Conservation (phyloP, 805 yeast genomes). For the Metschnikowia arizonensis region DNA sequence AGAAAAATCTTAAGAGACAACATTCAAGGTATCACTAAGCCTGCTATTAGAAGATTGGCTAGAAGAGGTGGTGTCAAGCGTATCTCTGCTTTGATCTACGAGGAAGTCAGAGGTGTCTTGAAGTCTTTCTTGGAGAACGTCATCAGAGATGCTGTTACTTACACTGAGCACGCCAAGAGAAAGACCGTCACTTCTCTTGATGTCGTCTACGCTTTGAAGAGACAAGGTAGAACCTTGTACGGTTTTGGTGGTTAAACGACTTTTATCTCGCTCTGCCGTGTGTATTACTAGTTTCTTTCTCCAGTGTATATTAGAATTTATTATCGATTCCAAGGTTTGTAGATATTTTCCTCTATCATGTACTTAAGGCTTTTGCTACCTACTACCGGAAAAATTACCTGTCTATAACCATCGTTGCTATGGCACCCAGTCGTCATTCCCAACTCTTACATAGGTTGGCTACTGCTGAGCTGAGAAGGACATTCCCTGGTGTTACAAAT, state of each 20-base stretch:
- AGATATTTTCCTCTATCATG: too few species aligned
- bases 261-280: conserved; percentile 4
- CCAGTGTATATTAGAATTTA: conserved; percentile 23
- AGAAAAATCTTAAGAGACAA: conserved; percentile 98
- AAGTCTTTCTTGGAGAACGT: conserved; percentile 95
- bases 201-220: conserved; percentile 98
- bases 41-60: conserved; percentile 99
- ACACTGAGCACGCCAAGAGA: conserved; percentile 99
- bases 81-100: conserved; percentile 97
- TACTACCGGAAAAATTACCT: too few species aligned
- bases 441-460: too few species aligned
- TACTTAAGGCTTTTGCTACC: too few species aligned
- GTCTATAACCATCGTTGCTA: too few species aligned
- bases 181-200: conserved; percentile 98
- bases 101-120: conserved; percentile 96
- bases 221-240: conserved; percentile 99
- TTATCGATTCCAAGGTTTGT: conserved; percentile 14
- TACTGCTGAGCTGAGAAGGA: too few species aligned
- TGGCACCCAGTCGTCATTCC: too few species aligned
- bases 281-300: conserved; percentile 21
- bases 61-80: conserved; percentile 99
- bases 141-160: conserved; percentile 98
- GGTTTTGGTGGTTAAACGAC: conserved; percentile 92
- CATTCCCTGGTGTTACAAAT: too few species aligned
- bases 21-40: conserved; percentile 99